These are phyloP conservation scores for Tardiomyces digboiensis DNA, from an alignment of 1,139 yeast genomes.

Conservation along the genomic window DNA sequence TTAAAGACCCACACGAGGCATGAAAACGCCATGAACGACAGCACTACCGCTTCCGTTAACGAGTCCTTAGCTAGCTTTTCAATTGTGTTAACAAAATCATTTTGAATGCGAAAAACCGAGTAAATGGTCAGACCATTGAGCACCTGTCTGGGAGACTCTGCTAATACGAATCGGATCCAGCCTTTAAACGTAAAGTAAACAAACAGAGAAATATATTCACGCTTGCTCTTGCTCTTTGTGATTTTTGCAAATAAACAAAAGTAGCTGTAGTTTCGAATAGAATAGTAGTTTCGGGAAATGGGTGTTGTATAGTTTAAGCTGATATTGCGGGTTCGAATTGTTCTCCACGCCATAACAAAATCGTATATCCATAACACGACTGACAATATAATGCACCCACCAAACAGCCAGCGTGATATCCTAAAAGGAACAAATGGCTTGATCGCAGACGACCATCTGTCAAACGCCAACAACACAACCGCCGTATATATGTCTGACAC, in stretches of 20 bases:
- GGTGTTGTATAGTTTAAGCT: constrained; percentile 58
- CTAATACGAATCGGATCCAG: constrained; percentile 54
- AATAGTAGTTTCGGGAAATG: constrained; percentile 50
- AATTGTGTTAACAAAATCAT: constrained; percentile 45
- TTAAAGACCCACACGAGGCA: constrained; percentile 67
- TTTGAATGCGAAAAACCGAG: constrained; percentile 37
- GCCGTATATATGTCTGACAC: constrained; percentile 78
- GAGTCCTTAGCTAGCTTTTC: constrained; percentile 50
- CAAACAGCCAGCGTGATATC: constrained; percentile 73
- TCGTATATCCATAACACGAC: constrained; percentile 50
- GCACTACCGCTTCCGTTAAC: constrained; percentile 54
- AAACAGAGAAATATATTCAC: constrained; percentile 61
- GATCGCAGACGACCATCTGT: constrained; percentile 57
- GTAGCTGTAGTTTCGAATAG: constrained; percentile 48
- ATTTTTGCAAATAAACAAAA: constrained; percentile 68
- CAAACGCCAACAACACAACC: constrained; percentile 61
- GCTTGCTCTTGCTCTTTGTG: constrained; percentile 48
- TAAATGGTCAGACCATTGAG: constrained; percentile 68
- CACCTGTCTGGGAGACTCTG: constrained; percentile 87
- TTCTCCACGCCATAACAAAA: constrained; percentile 47
- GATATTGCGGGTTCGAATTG: constrained; percentile 53
- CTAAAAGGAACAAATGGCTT: constrained; percentile 48
- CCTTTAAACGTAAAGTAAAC: constrained; percentile 58
- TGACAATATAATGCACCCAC: constrained; percentile 77
- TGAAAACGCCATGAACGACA: constrained; percentile 70